These are phyloP conservation scores for Kwoniella botswanensis DNA, from an alignment of 768 basidiomycete genomes.

Conservation along the genomic window DNA sequence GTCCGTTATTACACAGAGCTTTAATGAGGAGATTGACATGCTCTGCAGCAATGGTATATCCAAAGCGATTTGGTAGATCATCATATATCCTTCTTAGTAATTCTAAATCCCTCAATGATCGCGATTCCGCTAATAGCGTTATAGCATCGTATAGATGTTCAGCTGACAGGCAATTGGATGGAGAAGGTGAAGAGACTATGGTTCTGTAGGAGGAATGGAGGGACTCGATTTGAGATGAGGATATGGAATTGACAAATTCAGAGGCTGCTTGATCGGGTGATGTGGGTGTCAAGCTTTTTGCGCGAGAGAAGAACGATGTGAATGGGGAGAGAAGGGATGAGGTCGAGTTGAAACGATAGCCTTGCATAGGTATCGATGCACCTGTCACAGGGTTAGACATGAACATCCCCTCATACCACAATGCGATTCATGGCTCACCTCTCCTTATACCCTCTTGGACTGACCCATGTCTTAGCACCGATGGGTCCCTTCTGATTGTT, in stretches of 20 bases:
- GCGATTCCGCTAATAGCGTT: background rate
- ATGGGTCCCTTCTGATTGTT: background rate
- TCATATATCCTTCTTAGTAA: constrained; percentile 18
- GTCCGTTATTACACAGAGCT: constrained; percentile 1
- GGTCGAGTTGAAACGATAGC: constrained; percentile 17
- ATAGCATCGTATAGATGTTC: background rate
- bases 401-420: too few relatives aligned
- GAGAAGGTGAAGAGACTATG: background rate
- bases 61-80: constrained; percentile 8
- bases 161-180: background rate
- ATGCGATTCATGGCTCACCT: background rate
- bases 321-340: constrained; percentile 23
- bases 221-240: background rate
- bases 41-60: background rate
- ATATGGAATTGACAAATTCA: constrained; percentile 1
- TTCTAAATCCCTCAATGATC: background rate
- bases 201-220: constrained; percentile 10
- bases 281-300: background rate
- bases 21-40: background rate
- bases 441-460: background rate
- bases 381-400: background rate
- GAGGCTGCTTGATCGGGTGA: constrained; percentile 3
- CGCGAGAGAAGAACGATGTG: constrained; percentile 25
- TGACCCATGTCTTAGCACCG: background rate
- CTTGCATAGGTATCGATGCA: background rate